These are phyloP conservation scores for Alternaria infectoria DNA, from an alignment of 2,329 filamentous ascomycete genomes.

Conservation along the genomic window DNA sequence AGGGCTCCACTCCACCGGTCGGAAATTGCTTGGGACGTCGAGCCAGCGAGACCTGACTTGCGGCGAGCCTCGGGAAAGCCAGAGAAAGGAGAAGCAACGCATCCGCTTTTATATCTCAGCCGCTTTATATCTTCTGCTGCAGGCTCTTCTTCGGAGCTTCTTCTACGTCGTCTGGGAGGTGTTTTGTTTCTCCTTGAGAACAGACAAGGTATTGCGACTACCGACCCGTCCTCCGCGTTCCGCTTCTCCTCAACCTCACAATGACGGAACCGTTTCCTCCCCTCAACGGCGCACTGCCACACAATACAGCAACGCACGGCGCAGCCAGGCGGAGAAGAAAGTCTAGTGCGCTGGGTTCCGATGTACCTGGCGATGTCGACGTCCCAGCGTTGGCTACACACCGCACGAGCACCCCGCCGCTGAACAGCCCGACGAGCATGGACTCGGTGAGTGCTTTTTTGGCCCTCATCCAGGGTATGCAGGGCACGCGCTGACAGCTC, in stretches of 20 bases:
- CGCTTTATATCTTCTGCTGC: not conserved
- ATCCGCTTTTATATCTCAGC: not conserved
- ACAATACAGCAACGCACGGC: conserved; percentile 20
- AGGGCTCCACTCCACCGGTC: conserved; percentile 1
- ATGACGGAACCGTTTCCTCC: conserved; percentile 46
- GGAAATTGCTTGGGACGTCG: conserved; percentile 1
- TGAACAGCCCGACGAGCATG: conserved; percentile 19
- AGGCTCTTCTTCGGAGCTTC: not conserved
- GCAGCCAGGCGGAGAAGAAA: conserved; percentile 47
- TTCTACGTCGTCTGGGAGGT: not conserved
- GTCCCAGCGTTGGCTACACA: conserved; percentile 59
- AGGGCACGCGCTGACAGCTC: conserved; percentile 5
- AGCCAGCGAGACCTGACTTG: not conserved
- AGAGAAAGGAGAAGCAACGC: conserved; percentile 10
- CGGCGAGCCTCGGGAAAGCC: conserved; percentile 1
- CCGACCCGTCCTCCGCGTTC: not conserved
- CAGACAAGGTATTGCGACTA: not conserved
- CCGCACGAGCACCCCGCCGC: conserved; percentile 26
- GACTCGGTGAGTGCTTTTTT: conserved; percentile 26
- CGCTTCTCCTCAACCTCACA: not conserved
- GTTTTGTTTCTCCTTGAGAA: not conserved
- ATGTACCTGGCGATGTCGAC: conserved; percentile 60
- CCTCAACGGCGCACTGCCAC: conserved; percentile 28
- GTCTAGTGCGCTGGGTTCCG: conserved; percentile 58
- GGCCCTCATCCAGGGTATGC: not conserved